Evolutionary conservation across 2,329 filamentous ascomycete genomes (phyloP).

Genomic region (Fusarium pseudonygamai): DNA sequence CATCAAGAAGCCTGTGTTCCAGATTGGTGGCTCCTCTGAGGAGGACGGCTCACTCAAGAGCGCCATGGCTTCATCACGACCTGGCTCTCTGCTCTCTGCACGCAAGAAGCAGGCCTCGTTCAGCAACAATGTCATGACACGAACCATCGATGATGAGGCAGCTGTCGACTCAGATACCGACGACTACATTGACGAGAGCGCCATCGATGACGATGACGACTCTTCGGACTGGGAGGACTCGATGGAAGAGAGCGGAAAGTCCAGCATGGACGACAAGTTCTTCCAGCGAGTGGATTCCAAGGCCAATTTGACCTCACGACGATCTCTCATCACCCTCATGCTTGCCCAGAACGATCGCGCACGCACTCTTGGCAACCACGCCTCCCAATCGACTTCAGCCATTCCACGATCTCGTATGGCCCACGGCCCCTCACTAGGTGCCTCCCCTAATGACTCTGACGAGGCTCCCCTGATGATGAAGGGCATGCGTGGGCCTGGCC

Average conservation of each 20-base stretch:
- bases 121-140: slow-evolving; percentile 76
- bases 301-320: slow-evolving; percentile 83
- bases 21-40: slow-evolving; percentile 71
- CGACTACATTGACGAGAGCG: slow-evolving; percentile 82
- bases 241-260: slow-evolving; percentile 82
- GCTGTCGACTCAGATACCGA: slow-evolving; percentile 69
- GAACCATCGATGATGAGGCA: slow-evolving; percentile 68
- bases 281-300: slow-evolving; percentile 94
- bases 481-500: slow-evolving; percentile 59
- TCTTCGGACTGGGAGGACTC: slow-evolving; percentile 71
- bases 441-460: slow-evolving; percentile 67
- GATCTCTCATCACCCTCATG: slow-evolving; percentile 89
- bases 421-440: slow-evolving; percentile 55
- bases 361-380: slow-evolving; percentile 73
- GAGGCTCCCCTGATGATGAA: slow-evolving; percentile 73
- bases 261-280: slow-evolving; percentile 82
- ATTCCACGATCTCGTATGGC: slow-evolving; percentile 69
- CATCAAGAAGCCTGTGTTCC: slow-evolving; percentile 57
- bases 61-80: slow-evolving; percentile 57
- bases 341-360: slow-evolving; percentile 81
- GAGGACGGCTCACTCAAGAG: slow-evolving; percentile 79
- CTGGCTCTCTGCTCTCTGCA: slow-evolving; percentile 52
- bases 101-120: slow-evolving; percentile 85
- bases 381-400: slow-evolving; percentile 74
- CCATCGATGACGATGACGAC: slow-evolving; percentile 78